Evolutionary conservation across 2,329 filamentous ascomycete species (phyloP).

Genomic region (Leptographium radiaticola): DNA sequence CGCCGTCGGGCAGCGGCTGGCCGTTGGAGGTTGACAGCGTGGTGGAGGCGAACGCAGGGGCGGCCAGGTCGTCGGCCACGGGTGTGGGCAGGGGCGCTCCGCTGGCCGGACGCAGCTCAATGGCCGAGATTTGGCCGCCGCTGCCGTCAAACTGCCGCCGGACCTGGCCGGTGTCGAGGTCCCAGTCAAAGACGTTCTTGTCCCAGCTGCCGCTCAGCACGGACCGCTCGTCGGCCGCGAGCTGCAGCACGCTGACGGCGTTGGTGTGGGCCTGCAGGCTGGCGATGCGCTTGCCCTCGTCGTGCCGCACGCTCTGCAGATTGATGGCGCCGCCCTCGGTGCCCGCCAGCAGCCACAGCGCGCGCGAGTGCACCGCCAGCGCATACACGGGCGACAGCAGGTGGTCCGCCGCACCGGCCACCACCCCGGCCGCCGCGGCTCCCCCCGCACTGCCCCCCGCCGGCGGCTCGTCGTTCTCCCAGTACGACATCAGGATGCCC

Average conservation of each 20-base stretch:
- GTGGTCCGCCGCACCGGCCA: conserved; percentile 27
- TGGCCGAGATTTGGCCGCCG: conserved; percentile 72
- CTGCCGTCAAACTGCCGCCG: conserved; percentile 65
- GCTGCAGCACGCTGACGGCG: conserved; percentile 74
- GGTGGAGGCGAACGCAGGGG: neutral
- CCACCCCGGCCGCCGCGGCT: neutral
- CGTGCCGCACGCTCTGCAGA: conserved; percentile 81
- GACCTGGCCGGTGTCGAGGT: conserved; percentile 72
- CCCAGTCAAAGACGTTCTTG: conserved; percentile 89
- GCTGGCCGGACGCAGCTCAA: conserved; percentile 72
- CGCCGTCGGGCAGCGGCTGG: conserved; percentile 43
- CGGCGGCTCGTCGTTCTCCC: conserved; percentile 84
- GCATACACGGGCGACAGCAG: conserved; percentile 86
- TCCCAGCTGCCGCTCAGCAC: conserved; percentile 94
- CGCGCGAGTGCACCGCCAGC: conserved; percentile 77
- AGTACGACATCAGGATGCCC: conserved; percentile 88
- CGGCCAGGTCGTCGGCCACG: conserved; percentile 52
- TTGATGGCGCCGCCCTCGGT: conserved; percentile 88
- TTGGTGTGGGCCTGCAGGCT: conserved; percentile 75
- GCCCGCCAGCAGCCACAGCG: conserved; percentile 82
- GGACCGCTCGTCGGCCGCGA: conserved; percentile 75
- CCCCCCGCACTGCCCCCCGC: conserved; percentile 14
- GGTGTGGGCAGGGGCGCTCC: conserved; percentile 57
- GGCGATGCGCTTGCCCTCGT: conserved; percentile 82
- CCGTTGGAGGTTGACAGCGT: conserved; percentile 69